Percentiles rank a stretch among this genome's conserved stretches.
phyloP scores from a whole-genome alignment of 2,329 filamentous ascomycete species.

The Alternaria brassicae region DNA sequence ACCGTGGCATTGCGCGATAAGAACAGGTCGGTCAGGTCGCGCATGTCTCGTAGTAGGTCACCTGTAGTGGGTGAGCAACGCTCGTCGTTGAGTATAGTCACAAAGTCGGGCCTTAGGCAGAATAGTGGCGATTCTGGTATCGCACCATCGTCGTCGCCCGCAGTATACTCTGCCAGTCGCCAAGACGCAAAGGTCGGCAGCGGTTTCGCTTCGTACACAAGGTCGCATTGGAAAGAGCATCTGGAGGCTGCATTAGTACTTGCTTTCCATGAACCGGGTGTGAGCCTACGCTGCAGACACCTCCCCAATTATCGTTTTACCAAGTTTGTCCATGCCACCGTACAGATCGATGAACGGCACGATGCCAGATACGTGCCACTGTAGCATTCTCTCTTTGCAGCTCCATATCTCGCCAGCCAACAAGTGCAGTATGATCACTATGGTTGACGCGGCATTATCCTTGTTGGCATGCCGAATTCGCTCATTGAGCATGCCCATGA shows the following conservation, averaged over 20 bases:
- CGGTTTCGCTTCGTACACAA: constrained; percentile 37
- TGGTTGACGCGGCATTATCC: constrained; percentile 32
- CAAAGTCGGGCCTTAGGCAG: constrained; percentile 32
- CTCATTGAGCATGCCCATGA: constrained; percentile 36
- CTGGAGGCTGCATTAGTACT: constrained; percentile 20
- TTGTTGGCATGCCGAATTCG: constrained; percentile 19
- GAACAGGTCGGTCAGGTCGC: constrained; percentile 41
- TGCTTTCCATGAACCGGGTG: not conserved
- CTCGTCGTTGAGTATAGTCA: constrained; percentile 26
- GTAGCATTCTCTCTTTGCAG: constrained; percentile 37
- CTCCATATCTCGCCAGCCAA: constrained; percentile 43
- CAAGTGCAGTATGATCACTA: constrained; percentile 41
- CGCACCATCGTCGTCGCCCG: constrained; percentile 1
- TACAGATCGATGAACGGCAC: constrained; percentile 31
- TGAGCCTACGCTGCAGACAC: constrained; percentile 33
- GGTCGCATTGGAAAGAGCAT: constrained; percentile 33
- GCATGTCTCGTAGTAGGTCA: constrained; percentile 41
- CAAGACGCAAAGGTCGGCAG: constrained; percentile 26
- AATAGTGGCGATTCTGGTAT: constrained; percentile 48
- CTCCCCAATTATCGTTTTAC: constrained; percentile 26
- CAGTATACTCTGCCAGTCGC: constrained; percentile 10
- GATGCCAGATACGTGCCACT: constrained; percentile 35
- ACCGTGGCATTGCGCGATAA: constrained; percentile 17
- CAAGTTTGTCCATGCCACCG: constrained; percentile 29
- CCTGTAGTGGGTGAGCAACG: constrained; percentile 32